Percentiles rank a stretch among this genome's conserved stretches.
Conservation (phyloP, 1,284 basidiomycete genomes). For the Marasmius tenuissimus region DNA sequence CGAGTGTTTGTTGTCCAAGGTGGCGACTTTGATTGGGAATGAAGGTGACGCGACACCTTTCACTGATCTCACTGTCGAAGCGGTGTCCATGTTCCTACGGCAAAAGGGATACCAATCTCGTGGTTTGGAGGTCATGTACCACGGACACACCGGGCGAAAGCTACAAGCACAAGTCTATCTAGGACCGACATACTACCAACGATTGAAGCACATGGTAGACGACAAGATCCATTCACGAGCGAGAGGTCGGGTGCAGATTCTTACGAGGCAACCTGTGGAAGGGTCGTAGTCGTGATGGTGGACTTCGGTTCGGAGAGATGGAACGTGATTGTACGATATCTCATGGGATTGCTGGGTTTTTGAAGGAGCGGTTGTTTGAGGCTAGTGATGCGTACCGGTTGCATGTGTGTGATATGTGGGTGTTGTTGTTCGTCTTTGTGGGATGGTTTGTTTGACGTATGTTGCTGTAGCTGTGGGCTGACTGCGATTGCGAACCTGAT, state of each 20-base stretch:
- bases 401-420: constrained; percentile 96
- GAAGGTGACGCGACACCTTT: constrained; percentile 99
- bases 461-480: too few relatives aligned
- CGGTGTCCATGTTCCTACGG: constrained; percentile 82
- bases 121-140: constrained; percentile 97
- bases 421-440: constrained; percentile 14
- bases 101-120: constrained; percentile 93
- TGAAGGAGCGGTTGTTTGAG: constrained; percentile 94
- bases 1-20: constrained; percentile 95
- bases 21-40: constrained; percentile 93
- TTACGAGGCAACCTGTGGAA: constrained; percentile 99
- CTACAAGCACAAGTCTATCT: constrained; percentile 98
- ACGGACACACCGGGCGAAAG: constrained; percentile 97
- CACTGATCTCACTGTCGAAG: constrained; percentile 96
- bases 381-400: constrained; percentile 94
- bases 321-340: constrained; percentile 99
- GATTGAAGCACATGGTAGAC: constrained; percentile 99
- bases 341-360: constrained; percentile 96
- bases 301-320: constrained; percentile 99
- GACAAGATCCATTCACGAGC: constrained; percentile 99
- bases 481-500: too few relatives aligned
- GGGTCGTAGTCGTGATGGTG: constrained; percentile 97
- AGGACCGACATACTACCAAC: constrained; percentile 98
- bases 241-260: constrained; percentile 96
- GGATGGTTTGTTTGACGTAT: too few relatives aligned